Base-by-base conservation (phyloP, 73 alveolate species). In the Paraurostyla sp. region DNA sequence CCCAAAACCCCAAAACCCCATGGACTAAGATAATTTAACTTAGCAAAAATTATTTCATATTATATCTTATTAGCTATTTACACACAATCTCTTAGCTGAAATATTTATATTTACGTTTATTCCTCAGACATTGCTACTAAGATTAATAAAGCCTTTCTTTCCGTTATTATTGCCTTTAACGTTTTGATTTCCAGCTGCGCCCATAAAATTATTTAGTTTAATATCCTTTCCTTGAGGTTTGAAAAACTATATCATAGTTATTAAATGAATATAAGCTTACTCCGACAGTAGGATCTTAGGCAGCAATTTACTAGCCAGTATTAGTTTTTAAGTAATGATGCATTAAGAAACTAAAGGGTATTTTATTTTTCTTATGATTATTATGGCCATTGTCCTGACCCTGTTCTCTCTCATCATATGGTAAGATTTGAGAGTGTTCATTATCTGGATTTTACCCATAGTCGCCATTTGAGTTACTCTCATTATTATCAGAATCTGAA, bases 291-390 rank as follows among this genome's bases (percentile, higher is more conserved):
- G 71, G 27, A 45, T 43, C 46, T 13, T 43, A 13, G 6, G 65
- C 62, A 69, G 7, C 59, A 11, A 18, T 50, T 29, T 73, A 3
- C 50, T 42, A 3, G 18, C 71, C 63, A 32, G 45, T 54, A 25
- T 78, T 78, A 15, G 57, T 73, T 33, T 73, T 73, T 57, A 51
- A 32, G 29, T 51, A 78, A 43, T 78, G 76, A 32, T 78, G 89
- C 89, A 78, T 78, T 11, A 78, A 27, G 43, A 78, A 78, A n/a
- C 80, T 51, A 27, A 78, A 78, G 1, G 89, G 89, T 52, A 78
- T 36, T 36, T 78, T 51, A 20, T 78, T 78, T 45, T 78, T 78
- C 49, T 78, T 78, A 30, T 9, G 29, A 9, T 32, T 22, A 7
- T 2, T 48, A 3, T 45, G 27, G 4, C 4, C 49, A 15, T 27